Base-by-base conservation (phyloP, 2,329 filamentous ascomycete genomes). In the Xylaria sp. region DNA sequence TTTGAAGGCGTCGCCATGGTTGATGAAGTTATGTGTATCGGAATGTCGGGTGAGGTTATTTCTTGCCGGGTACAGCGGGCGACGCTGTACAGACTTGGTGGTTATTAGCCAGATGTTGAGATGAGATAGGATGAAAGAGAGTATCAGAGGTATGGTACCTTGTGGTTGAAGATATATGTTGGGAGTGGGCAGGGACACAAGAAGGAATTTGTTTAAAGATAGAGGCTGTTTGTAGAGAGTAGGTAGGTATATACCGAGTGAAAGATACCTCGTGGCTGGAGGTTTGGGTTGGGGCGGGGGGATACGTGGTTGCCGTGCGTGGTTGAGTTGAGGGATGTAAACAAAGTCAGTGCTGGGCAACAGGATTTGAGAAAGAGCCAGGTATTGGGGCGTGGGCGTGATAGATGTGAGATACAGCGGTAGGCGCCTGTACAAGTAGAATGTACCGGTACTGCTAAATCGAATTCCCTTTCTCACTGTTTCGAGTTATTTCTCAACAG, bases 1-100 rank as follows among this genome's bases (percentile, higher is more conserved):
- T 61, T 57, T 11, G 33, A n/a, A 11, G 25, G 52, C 31, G 73
- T 51, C 2, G 80, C 77, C 84, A 86, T 86, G 1, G 17, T 9
- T 75, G 67, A 46, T 21, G 51, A 3, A 38, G 33, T 25, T 33
- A 2, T 33, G 28, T 33, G 25, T 47, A 14, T 19, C 17, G 35
- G 52, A 25, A 11, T 15, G n/a, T 11, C 12, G 12, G 1, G 15
- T 35, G n/a, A n/a, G n/a, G 21, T 37, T n/a, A 52, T 6, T 43
- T n/a, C 49, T 31, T 31, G 28, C 9, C 28, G 9, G 9, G 28
- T 31, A 9, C 9, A 31, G 5, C 9, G 28, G 28, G 28, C 9
- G 28, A 9, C 28, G n/a, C n/a, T n/a, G n/a, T n/a, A n/a, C n/a
- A n/a, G n/a, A n/a, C n/a, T n/a, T n/a, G n/a, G n/a, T n/a, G n/a